Base-by-base conservation (phyloP, 2,329 filamentous ascomycete genomes). In the Ophiostoma quercus region DNA sequence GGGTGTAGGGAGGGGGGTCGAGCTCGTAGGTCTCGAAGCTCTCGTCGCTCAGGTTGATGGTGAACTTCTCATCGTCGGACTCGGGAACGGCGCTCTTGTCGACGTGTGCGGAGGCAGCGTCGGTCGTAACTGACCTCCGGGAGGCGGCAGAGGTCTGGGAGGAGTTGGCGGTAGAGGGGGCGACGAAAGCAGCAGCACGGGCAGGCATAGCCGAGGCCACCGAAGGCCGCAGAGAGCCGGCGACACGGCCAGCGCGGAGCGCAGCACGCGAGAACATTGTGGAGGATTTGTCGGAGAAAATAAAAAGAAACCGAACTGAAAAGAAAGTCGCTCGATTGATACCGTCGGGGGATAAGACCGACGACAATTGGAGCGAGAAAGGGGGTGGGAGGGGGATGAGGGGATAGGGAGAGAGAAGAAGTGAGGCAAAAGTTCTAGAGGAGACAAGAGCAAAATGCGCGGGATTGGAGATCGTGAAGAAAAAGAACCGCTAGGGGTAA, bases 11-110 rank as follows among this genome's bases (percentile, higher is more conserved):
- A 74, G 95, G 95, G 76, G 94, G 94, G 83, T 99, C 95, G 79
- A 99, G 88, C 85, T 97, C 93, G 84, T 98, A 99, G 71, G 95
- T 97, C 88, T 99, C 95, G 84, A 98, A 99, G 84, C 92, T 94
- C 90, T 98, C 94, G 80, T 97, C 92, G 80, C 92, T 96, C 80
- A 99, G 90, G 78, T 88, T 90, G 80, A 99, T 88, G 78, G 90
- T 88, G 85, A 99, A 98, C 74, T 89, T 88, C 86, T 96, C 91
- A 78, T 97, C 92, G 81, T 97, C 94, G 81, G 94, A 91, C 93
- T 96, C 79, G 71, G 84, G 84, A 74, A 86, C 83, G 74, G 88
- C 84, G 78, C 84, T 85, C 84, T 91, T 92, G 80, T 94, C 92
- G 77, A 93, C 89, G 80, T 96, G 92, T 77, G 93, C 89, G 77